Evolutionary conservation across 371 early-diverging fungal species (phyloP), one percentile per base, ranked within the genome.

Genomic region (Mucor plumbeus): DNA sequence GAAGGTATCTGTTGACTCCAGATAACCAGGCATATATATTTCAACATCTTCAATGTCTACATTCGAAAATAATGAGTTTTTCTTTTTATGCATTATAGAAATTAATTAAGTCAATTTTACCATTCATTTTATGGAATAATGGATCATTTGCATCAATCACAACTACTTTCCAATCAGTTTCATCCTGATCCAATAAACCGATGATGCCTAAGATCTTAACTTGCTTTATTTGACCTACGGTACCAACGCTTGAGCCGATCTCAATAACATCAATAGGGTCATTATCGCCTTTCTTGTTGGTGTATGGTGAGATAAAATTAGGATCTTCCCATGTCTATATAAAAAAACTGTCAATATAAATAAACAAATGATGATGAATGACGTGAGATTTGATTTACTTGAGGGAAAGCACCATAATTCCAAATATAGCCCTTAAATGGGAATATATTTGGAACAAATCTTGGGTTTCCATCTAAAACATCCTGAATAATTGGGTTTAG

Each of bases 161-260:
- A 63, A 99, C 86, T 38, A 99, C 86, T 86, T 99, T 99, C 98
- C 98, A 99, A 88, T 99, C 99, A 60, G 98, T 97, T 84, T 98
- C 98, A 56, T 92, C 92, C 72, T 95, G 95, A 79, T 98, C 99
- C 63, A 99, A 79, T 63, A 99, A 79, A 47, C 95, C 99, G 87
- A 99, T 88, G 64, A 92, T 86, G 60, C 99, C 99, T 33, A 99
- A 85, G 19, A 97, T 87, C 85, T 98, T 99, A 66, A 95, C 98
- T 83, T 94, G 92, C 85, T 97, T 97, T 64, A 82, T 71, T 62
- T 78, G 71, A 56, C 77, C 79, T 33, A 74, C 70, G n/a, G 68
- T 59, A 26, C 71, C 83, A 19, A 80, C 79, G 33, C 65, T 67
- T 15, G 68, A 68, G 34, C 79, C 83, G 54, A 80, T 75, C 76